phyloP scores from a whole-genome alignment of 1,139 yeast species.

The Candida tetrigidarum region DNA sequence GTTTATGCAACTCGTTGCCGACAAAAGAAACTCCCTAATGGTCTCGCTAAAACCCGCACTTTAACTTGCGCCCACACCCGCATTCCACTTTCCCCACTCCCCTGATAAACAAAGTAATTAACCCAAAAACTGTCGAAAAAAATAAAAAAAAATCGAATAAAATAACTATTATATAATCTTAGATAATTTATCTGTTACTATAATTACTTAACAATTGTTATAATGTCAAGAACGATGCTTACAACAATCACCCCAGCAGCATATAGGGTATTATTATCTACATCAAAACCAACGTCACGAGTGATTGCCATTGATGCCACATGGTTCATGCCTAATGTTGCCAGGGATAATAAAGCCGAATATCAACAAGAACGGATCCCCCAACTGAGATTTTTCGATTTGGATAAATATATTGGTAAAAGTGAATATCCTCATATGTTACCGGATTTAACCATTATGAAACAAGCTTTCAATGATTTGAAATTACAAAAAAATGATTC shows the following conservation, averaged over 20 bases:
- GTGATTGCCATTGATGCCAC: conserved; percentile 83
- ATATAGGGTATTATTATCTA: conserved; percentile 9
- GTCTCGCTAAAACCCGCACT: too few relatives aligned
- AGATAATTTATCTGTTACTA: background rate
- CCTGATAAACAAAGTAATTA: too few relatives aligned
- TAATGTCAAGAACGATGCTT: conserved; percentile 6
- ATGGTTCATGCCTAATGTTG: conserved; percentile 87
- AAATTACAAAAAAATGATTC: conserved; percentile 55
- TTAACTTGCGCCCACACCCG: too few relatives aligned
- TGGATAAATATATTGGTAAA: conserved; percentile 62
- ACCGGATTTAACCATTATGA: conserved; percentile 63
- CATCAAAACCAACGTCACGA: conserved; percentile 26
- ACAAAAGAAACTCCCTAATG: too few relatives aligned
- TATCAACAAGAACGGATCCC: conserved; percentile 64
- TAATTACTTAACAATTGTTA: background rate
- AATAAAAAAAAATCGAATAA: too few relatives aligned
- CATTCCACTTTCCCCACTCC: too few relatives aligned
- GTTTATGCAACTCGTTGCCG: too few relatives aligned
- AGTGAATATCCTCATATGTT: conserved; percentile 90
- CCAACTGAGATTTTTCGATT: conserved; percentile 75
- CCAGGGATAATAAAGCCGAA: conserved; percentile 61
- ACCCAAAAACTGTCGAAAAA: too few relatives aligned
- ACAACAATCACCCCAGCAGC: conserved; percentile 8
- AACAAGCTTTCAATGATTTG: conserved; percentile 50
- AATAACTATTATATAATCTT: too few relatives aligned